Base-by-base conservation (phyloP, 1,139 yeast species). In the Pichia kudriavzevii region DNA sequence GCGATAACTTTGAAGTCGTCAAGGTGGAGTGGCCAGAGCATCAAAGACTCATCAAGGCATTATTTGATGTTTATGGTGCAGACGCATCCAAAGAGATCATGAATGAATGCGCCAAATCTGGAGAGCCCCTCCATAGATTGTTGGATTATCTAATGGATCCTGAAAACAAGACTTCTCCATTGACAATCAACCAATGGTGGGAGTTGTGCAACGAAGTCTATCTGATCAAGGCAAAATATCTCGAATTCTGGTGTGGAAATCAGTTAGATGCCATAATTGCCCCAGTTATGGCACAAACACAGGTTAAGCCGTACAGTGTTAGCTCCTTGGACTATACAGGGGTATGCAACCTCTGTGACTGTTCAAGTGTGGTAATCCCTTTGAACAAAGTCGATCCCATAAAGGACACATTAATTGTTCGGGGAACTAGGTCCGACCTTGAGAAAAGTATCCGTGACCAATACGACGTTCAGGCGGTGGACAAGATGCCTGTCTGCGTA, bases 401-500 rank as follows among this genome's bases (percentile, higher is more conserved):
- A 2, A 22, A 30, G 17, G 52, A 48, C 28, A 16, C 35, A 2
- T 17, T 26, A 9, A 35, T 38, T 7, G 25, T 21, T 3, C 27
- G 31, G n/a, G 45, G 43, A 22, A 58, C 64, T 12, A 45, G 60
- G 31, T 64, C 58, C 46, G 58, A 60, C 4, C 48, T 52, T 7
- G 76, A 70, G 31, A 41, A 46, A 22, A 63, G 62, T 16, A 63
- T 67, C 8, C 61, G 62, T 41, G 49, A 49, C 18, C 52, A 63
- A 44, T 79, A 78, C 55, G 63, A 76, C 43, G 73, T 82, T 2
- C 66, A 60, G 34, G 67, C 70, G 43, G 64, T 68, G 56, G 69
- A 75, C 42, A 79, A 79, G 0, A 72, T 79, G 47, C 84, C 85
- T 1, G 79, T 78, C 7, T 72, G 79, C 15, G 64, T 78, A 17